Conservation (phyloP, 1,139 yeast species). For the Arxiozyma telluris region DNA sequence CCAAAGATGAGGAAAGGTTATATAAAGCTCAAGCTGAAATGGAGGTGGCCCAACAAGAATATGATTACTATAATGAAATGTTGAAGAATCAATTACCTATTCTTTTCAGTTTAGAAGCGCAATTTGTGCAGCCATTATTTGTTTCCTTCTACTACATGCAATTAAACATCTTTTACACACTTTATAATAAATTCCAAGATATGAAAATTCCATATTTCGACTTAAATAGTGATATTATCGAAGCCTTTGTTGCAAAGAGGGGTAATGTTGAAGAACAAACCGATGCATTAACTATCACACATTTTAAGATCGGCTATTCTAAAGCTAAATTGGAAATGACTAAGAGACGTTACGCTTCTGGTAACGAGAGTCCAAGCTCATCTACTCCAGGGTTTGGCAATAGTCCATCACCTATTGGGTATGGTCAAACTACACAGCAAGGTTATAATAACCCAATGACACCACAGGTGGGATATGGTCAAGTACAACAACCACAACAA, state of each 20-base stretch:
- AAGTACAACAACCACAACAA: slow-evolving; percentile 1
- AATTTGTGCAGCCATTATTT: slow-evolving; percentile 85
- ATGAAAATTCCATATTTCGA: slow-evolving; percentile 96
- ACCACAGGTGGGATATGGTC: slow-evolving; percentile 8
- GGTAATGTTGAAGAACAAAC: slow-evolving; percentile 87
- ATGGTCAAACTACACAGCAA: slow-evolving; percentile 16
- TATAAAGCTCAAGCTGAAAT: slow-evolving; percentile 84
- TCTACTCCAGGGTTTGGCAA: slow-evolving; percentile 19
- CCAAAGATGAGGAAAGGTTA: slow-evolving; percentile 85
- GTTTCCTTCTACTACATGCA: slow-evolving; percentile 96
- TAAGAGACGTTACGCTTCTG: slow-evolving; percentile 58
- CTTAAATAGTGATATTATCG: slow-evolving; percentile 69
- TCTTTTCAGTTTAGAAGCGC: slow-evolving; percentile 79
- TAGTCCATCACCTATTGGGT: slow-evolving; percentile 1
- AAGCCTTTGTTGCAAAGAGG: slow-evolving; percentile 68
- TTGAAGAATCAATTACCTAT: slow-evolving; percentile 82
- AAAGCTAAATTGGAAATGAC: slow-evolving; percentile 76
- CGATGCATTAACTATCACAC: slow-evolving; percentile 78
- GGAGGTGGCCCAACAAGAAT: slow-evolving; percentile 89
- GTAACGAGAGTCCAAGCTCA: slow-evolving; percentile 6
- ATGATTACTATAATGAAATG: slow-evolving; percentile 90
- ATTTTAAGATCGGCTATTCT: slow-evolving; percentile 83
- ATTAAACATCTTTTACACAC: slow-evolving; percentile 86
- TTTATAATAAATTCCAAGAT: slow-evolving; percentile 85
- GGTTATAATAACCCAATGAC: slow-evolving; percentile 21